Conservation (phyloP, 106 monocot species). For the Amphibolis antarctica region DNA sequence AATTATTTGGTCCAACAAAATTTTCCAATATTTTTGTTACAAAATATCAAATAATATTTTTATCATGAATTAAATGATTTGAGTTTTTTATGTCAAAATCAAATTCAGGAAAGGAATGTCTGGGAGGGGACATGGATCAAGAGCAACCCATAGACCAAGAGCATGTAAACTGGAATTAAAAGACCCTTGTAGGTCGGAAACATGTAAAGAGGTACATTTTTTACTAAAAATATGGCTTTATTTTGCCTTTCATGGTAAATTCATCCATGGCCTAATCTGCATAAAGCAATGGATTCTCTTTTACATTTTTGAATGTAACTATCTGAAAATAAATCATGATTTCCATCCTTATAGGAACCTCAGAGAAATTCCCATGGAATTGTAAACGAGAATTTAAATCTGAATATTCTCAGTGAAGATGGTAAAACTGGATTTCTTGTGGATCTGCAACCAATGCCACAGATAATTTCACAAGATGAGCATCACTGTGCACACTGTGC, state of each 20-base stretch:
- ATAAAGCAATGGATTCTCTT: not conserved
- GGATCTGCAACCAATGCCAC: slow-evolving; percentile 50
- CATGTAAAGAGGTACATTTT: slow-evolving; percentile 42
- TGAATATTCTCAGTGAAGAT: slow-evolving; percentile 21
- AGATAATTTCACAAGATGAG: slow-evolving; percentile 26
- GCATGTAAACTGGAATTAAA: slow-evolving; percentile 26
- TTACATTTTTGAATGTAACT: not conserved
- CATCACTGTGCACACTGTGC: slow-evolving; percentile 12
- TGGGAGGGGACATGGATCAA: slow-evolving; percentile 31
- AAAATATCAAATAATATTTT: too few relatives aligned
- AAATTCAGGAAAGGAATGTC: slow-evolving; percentile 37
- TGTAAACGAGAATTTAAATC: slow-evolving; percentile 20
- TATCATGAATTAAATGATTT: too few relatives aligned
- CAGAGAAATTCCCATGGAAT: slow-evolving; percentile 13
- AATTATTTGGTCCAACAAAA: too few relatives aligned
- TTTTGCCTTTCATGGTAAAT: too few relatives aligned
- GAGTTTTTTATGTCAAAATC: slow-evolving; percentile 19
- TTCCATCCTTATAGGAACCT: slow-evolving; percentile 22
- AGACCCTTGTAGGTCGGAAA: slow-evolving; percentile 18
- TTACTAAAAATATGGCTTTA: not conserved
- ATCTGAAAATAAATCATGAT: slow-evolving; percentile 1
- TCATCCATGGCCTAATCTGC: not conserved
- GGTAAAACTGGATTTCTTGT: slow-evolving; percentile 31
- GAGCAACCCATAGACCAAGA: slow-evolving; percentile 42
- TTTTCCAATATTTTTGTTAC: too few relatives aligned